Base-by-base conservation (phyloP, 371 early-diverging fungal species). In the Saksenaea vasiformis region DNA sequence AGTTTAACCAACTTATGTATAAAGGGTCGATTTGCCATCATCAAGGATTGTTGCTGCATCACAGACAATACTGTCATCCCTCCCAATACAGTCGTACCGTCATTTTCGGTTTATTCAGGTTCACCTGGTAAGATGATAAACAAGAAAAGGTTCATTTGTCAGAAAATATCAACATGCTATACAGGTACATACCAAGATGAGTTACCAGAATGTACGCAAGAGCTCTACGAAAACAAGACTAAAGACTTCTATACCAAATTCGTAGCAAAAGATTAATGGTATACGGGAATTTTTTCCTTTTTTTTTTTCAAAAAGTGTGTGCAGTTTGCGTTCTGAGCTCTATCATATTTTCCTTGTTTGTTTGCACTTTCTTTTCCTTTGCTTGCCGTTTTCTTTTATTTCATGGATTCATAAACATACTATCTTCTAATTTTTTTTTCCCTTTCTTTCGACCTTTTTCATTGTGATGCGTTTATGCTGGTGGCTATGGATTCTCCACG, bases 11-110 rank as follows among this genome's bases (percentile, higher is more conserved):
- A 56, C 17, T 31, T 10, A 39, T 56, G 14, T 11, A 28, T 27
- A 31, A 53, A 95, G 95, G 96, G 98, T 3, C 87, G 95, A 17
- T 97, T 96, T 76, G 90, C 93, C 3, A 91, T 97, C 38, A 95
- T 98, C 55, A 97, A 97, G 72, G 97, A 97, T 66, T 93, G 95
- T 60, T 88, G 90, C 58, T 79, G 88, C 62, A 95, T 98, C 31
- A 89, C 93, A 56, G 97, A 97, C 68, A 90, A 90, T 58, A 89
- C 97, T 0, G 93, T 97, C 8, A 88, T 98, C 28, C 90, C 97
- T 24, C 94, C 98, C 9, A 92, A 95, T 66, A 84, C 95, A 1
- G 93, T 98, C 3, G 85, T 98, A 0, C 93, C 98, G 27, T 90
- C 96, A 3, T 96, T 94, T 61, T 91, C 95, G 7, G 85, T 94